These are phyloP conservation scores for Colletotrichum siamense DNA, from an alignment of 2,329 filamentous ascomycete species.

Conservation along the genomic window DNA sequence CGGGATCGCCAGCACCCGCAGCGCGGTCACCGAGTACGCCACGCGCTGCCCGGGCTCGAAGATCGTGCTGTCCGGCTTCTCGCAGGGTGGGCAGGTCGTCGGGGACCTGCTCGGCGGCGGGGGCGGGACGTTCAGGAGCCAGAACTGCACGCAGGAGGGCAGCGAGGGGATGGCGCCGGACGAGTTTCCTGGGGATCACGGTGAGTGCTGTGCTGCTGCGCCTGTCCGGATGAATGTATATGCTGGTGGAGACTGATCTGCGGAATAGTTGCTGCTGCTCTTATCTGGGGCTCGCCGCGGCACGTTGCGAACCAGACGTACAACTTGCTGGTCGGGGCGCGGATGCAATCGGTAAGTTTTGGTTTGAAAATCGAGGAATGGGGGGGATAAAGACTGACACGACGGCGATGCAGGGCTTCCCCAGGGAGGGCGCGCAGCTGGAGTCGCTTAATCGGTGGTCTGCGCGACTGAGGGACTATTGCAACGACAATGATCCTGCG, in stretches of 20 bases:
- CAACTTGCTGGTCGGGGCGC: constrained; percentile 31
- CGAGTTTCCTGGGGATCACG: constrained; percentile 32
- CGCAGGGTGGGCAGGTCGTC: constrained; percentile 43
- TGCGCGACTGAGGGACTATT: constrained; percentile 32
- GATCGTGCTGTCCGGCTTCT: constrained; percentile 45
- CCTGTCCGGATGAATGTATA: neutral
- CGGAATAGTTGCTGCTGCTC: constrained; percentile 32
- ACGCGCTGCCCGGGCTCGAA: constrained; percentile 41
- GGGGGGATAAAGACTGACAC: neutral
- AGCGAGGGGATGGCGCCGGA: constrained; percentile 28
- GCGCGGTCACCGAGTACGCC: constrained; percentile 43
- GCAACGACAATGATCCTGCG: constrained; percentile 40
- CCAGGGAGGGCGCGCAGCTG: constrained; percentile 5
- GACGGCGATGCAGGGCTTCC: neutral
- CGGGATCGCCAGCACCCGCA: constrained; percentile 36
- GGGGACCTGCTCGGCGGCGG: constrained; percentile 39
- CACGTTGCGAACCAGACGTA: constrained; percentile 37
- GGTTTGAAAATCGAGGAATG: neutral
- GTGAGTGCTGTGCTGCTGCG: constrained; percentile 26
- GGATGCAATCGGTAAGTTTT: constrained; percentile 13
- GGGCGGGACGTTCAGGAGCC: constrained; percentile 34
- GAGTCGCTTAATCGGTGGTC: neutral
- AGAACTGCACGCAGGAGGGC: constrained; percentile 31
- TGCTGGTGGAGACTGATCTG: neutral
- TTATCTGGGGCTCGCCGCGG: constrained; percentile 36